These are phyloP conservation scores for Posidonia oceanica DNA, from an alignment of 116 monocot species.

Conservation along the genomic window DNA sequence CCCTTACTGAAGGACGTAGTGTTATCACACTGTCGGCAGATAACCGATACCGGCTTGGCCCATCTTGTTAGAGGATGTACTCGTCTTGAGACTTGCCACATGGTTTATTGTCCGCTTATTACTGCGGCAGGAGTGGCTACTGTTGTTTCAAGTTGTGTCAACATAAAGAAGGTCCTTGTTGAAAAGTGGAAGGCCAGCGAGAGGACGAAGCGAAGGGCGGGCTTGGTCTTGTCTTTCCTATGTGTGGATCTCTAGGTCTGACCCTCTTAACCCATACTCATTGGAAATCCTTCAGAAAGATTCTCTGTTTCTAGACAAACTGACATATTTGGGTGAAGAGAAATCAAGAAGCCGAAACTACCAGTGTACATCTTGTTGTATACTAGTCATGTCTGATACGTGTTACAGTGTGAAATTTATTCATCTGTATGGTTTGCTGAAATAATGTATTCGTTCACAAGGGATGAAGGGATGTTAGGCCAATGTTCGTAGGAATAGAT, in stretches of 20 bases:
- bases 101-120: constrained; percentile 80
- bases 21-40: constrained; percentile 61
- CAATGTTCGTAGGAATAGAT: too few relatives aligned
- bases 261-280: not conserved
- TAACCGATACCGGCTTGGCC: constrained; percentile 67
- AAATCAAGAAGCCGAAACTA: too few relatives aligned
- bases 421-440: too few relatives aligned
- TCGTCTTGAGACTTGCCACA: constrained; percentile 67
- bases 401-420: too few relatives aligned
- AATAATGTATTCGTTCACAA: too few relatives aligned
- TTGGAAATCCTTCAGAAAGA: too few relatives aligned
- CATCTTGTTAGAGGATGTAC: constrained; percentile 71
- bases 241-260: constrained; percentile 49
- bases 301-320: too few relatives aligned
- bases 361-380: too few relatives aligned
- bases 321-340: too few relatives aligned
- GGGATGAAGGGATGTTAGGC: too few relatives aligned
- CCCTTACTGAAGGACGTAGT: constrained; percentile 59
- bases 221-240: constrained; percentile 54
- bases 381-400: too few relatives aligned
- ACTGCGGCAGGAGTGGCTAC: constrained; percentile 78
- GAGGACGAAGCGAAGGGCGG: constrained; percentile 60
- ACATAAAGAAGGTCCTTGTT: constrained; percentile 72
- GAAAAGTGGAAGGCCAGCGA: constrained; percentile 89
- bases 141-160: constrained; percentile 52